A percentile compares a stretch with the other conserved stretches of the same genome.
These are phyloP conservation scores for Solanum commersonii DNA, from an alignment of 257 asterid species.

Conservation along the genomic window DNA sequence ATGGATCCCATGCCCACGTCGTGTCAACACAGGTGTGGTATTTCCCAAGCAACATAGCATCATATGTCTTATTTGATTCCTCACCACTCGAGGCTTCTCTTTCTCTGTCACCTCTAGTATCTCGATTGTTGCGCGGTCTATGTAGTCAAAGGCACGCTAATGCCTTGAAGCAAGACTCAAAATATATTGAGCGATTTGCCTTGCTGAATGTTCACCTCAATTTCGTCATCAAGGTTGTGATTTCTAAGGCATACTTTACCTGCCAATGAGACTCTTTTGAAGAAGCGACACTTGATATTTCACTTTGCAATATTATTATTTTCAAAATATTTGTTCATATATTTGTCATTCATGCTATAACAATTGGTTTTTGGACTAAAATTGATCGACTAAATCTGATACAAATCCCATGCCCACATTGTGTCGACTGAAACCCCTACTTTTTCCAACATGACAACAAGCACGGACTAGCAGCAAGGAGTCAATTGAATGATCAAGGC, in stretches of 20 bases:
- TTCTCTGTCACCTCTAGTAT: not conserved
- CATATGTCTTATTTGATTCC: not conserved
- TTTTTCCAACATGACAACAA: not conserved
- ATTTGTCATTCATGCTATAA: not conserved
- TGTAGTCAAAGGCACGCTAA: not conserved
- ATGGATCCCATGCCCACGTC: not conserved
- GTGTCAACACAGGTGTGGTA: not conserved
- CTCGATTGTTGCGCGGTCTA: fast-evolving
- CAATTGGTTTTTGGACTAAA: not conserved
- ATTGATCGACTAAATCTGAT: not conserved
- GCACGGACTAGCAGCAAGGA: too few species aligned
- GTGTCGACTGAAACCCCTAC: not conserved
- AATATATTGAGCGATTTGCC: too few species aligned
- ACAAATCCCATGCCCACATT: not conserved
- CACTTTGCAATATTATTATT: not conserved
- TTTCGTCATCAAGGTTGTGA: not conserved
- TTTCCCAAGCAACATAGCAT: not conserved
- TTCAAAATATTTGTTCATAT: not conserved
- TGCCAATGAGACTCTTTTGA: not conserved
- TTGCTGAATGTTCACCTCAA: not conserved
- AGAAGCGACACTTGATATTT: not conserved
- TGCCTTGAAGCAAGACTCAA: not conserved
- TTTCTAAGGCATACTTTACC: not conserved
- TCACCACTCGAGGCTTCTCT: not conserved
- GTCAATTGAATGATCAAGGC: not conserved